Conservation (phyloP, 139 green algal species). For the Marvania coccoides region DNA sequence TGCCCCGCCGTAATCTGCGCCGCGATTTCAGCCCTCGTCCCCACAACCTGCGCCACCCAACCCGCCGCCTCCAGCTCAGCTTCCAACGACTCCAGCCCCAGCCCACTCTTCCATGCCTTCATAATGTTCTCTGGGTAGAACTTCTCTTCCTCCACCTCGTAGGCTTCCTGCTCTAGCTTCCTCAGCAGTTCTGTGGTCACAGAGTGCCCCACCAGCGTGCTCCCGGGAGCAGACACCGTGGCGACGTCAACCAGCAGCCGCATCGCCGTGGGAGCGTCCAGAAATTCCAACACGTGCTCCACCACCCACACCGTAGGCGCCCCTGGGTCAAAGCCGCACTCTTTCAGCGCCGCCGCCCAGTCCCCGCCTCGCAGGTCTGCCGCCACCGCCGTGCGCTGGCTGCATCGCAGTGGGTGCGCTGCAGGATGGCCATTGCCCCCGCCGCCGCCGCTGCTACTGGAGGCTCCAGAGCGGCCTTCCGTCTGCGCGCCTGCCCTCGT, state of each 20-base stretch:
- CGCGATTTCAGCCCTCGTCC: conserved; percentile 1
- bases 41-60: not conserved
- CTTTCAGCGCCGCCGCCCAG: not conserved
- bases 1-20: not conserved
- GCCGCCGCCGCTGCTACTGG: too few relatives aligned
- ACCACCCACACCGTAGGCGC: conserved; percentile 36
- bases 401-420: not conserved
- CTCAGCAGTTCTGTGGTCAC: not conserved
- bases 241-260: not conserved
- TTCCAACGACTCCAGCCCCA: not conserved
- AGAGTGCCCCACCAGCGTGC: not conserved
- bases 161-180: not conserved
- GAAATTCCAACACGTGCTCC: conserved; percentile 52
- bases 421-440: too few relatives aligned
- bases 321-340: conserved; percentile 2
- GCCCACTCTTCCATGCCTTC: not conserved
- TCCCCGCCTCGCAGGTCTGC: not conserved
- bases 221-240: not conserved
- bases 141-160: not conserved
- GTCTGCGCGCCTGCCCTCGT: not conserved
- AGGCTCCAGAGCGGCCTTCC: too few relatives aligned
- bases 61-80: not conserved
- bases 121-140: conserved; percentile 1
- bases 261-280: conserved; percentile 29
- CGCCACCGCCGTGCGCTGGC: too few relatives aligned